These are phyloP conservation scores for Tilletia caries DNA, from an alignment of 1,284 basidiomycete species.

Conservation along the genomic window DNA sequence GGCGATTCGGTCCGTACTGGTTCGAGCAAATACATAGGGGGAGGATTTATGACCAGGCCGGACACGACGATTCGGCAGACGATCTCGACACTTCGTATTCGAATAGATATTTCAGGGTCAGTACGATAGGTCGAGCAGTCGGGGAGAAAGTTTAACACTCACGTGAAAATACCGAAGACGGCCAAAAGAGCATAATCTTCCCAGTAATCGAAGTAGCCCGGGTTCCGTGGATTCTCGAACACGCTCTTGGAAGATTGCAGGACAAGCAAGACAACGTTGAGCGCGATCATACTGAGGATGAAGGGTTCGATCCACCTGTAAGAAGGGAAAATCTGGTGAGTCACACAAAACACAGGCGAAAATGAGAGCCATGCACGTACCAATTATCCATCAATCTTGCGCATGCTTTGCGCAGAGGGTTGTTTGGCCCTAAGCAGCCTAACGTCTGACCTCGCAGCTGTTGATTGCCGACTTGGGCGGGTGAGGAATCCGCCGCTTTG, in stretches of 20 bases:
- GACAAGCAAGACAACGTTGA: constrained; percentile 77
- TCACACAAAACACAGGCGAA: not conserved
- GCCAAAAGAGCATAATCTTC: constrained; percentile 79
- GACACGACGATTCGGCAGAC: constrained; percentile 84
- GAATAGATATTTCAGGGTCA: not conserved
- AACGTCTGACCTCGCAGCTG: constrained; percentile 74
- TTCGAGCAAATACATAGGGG: constrained; percentile 26
- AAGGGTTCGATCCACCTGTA: constrained; percentile 75
- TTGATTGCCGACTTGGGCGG: not conserved
- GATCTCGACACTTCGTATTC: constrained; percentile 68
- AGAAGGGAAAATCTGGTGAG: constrained; percentile 7
- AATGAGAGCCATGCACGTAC: not conserved
- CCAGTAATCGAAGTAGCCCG: constrained; percentile 81
- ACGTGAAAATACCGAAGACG: constrained; percentile 84
- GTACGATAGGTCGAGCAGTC: constrained; percentile 17
- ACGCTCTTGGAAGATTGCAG: constrained; percentile 67
- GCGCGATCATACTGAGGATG: constrained; percentile 77
- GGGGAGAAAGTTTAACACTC: constrained; percentile 49
- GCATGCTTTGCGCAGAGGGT: constrained; percentile 26
- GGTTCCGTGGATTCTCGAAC: constrained; percentile 57
- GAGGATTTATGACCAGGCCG: constrained; percentile 82
- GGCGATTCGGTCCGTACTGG: constrained; percentile 1
- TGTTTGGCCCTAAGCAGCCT: constrained; percentile 67
- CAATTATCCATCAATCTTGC: constrained; percentile 4
- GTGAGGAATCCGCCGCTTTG: not conserved